phyloP scores from a whole-genome alignment of 257 asterid species.

The Buddleja alternifolia region DNA sequence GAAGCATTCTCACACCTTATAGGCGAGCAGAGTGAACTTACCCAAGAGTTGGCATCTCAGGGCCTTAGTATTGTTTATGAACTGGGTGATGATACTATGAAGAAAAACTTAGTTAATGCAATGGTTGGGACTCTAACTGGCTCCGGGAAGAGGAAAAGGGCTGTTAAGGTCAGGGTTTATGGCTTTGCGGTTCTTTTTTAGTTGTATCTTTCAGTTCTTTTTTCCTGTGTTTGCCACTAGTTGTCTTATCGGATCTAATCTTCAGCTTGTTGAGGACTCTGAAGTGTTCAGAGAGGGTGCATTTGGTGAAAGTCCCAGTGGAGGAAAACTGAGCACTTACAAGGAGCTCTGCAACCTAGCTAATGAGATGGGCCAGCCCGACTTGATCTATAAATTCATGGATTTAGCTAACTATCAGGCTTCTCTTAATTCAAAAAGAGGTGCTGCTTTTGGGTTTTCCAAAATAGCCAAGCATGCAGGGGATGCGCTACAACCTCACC shows the following conservation, averaged over 20 bases:
- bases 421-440: conserved; percentile 93
- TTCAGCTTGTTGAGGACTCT: conserved; percentile 86
- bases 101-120: conserved; percentile 87
- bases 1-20: conserved; percentile 94
- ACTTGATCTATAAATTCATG: conserved; percentile 94
- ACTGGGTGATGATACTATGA: conserved; percentile 87
- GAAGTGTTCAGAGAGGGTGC: conserved; percentile 94
- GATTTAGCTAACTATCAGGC: conserved; percentile 96
- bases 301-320: conserved; percentile 92
- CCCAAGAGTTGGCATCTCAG: conserved; percentile 98
- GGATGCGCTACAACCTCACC: conserved; percentile 89
- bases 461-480: conserved; percentile 99
- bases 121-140: conserved; percentile 98
- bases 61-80: conserved; percentile 98
- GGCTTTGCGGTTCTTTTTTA: conserved; percentile 26
- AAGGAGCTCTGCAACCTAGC: conserved; percentile 97
- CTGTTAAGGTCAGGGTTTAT: conserved; percentile 70
- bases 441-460: conserved; percentile 99
- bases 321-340: conserved; percentile 95
- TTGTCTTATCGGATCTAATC: conserved; percentile 27
- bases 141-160: conserved; percentile 97
- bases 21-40: conserved; percentile 93
- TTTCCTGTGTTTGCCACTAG: conserved; percentile 14
- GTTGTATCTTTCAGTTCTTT: conserved; percentile 26
- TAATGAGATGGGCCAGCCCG: conserved; percentile 99